Evolutionary conservation across 768 basidiomycete species (phyloP), one percentile per base, ranked within the genome.

Genomic region (Calocybe gangraenosa): DNA sequence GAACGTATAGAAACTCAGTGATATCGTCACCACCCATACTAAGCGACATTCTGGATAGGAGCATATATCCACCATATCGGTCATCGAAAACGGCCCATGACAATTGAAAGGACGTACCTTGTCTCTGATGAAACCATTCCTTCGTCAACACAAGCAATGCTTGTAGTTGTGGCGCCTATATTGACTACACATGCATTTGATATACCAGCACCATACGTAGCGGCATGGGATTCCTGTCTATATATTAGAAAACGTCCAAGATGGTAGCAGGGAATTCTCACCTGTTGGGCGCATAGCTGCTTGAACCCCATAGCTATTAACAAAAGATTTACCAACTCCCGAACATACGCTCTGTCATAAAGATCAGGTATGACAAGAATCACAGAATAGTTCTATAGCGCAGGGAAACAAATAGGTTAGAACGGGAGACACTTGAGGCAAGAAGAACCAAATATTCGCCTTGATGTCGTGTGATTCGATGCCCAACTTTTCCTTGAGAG

Each of bases 151-250:
- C 94, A 97, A 0, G 93, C 82, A 33, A 99, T 79, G 48, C 79
- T 91, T 1, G 90, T 92, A 44, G 75, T 79, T 13, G 71, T 75
- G 10, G 95, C 88, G 2, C 96, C 96, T 40, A 98, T 84, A 61
- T 99, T 92, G 28, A 99, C 88, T 3, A 99, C 90, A 57, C 96
- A 98, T 9, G 94, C 96, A 56, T 83, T 87, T 0, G 91, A 91
- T 41, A 98, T 83, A 6, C 95, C 95, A 6, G 95, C 93, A 17
- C 94, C 94, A 60, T 94, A 97, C 0, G 92, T 92, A 3, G 94
- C 92, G 25, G 90, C 88, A 32, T 95, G 71, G 3, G 92, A 87
- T 72, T 96, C 94, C 91, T 96, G 51, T 13, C 50, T 13, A 47
- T 3, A 34, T 18, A 42, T 21, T 18, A 37, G 46, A 10, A 23